These are phyloP conservation scores for Russula foetens DNA, from an alignment of 768 basidiomycete genomes.

Conservation along the genomic window DNA sequence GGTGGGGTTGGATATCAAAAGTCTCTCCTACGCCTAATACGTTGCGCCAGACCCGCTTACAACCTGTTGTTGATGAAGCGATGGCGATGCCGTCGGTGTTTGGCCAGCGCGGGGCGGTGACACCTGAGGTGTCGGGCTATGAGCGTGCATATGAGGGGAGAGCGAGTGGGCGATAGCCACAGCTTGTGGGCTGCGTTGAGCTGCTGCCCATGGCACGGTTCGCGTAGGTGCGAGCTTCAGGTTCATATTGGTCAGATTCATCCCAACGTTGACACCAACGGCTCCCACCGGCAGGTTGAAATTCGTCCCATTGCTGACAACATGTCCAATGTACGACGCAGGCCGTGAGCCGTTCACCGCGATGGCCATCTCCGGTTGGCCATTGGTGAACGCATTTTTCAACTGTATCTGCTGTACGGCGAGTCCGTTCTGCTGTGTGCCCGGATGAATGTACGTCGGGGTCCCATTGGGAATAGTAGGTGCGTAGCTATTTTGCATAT, in stretches of 20 bases:
- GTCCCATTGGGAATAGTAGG: constrained; percentile 32
- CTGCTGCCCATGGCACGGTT: constrained; percentile 33
- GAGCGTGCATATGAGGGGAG: constrained; percentile 27
- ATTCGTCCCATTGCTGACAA: constrained; percentile 30
- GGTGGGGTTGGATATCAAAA: constrained; percentile 9
- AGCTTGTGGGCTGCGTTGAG: constrained; percentile 20
- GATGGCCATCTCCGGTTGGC: constrained; percentile 22
- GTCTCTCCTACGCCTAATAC: constrained; percentile 3
- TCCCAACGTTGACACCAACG: constrained; percentile 23
- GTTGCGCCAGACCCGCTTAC: constrained; percentile 24
- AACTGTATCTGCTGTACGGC: constrained; percentile 53
- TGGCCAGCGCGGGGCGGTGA: constrained; percentile 28
- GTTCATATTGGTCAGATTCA: constrained; percentile 38
- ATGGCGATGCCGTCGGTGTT: constrained; percentile 27
- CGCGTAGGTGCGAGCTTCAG: constrained; percentile 33
- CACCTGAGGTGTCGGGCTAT: constrained; percentile 24
- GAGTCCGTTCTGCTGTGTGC: constrained; percentile 33
- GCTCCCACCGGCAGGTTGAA: constrained; percentile 30
- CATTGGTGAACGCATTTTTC: constrained; percentile 43
- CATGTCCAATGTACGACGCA: constrained; percentile 33
- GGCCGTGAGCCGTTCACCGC: constrained; percentile 23
- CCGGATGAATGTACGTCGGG: constrained; percentile 26
- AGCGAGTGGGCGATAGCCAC: constrained; percentile 25
- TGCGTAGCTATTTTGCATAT: constrained; percentile 32
- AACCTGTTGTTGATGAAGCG: constrained; percentile 28